Percentiles rank a stretch among this genome's conserved stretches.
Evolutionary conservation across 1,284 basidiomycete genomes (phyloP).

Genomic region (Ceratobasidium sp.): DNA sequence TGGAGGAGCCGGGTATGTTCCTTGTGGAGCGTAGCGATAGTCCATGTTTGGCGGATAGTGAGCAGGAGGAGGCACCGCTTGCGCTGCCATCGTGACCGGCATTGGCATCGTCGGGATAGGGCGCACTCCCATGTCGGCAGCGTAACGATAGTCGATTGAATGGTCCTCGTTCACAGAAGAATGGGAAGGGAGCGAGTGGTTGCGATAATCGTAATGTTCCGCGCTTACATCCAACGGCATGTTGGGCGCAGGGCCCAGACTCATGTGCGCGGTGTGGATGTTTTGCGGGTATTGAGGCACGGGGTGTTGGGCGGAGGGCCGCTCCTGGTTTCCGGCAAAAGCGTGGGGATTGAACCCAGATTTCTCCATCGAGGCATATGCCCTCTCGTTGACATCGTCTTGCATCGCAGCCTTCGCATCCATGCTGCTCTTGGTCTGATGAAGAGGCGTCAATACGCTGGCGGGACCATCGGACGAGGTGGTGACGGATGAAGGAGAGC

Average conservation of each 20-base stretch:
- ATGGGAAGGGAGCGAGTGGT: conserved; percentile 29
- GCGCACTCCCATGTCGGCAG: conserved; percentile 26
- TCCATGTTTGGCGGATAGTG: conserved; percentile 29
- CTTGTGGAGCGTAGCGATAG: conserved; percentile 36
- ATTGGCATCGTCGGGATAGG: conserved; percentile 25
- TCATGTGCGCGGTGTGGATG: conserved; percentile 26
- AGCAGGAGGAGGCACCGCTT: conserved; percentile 23
- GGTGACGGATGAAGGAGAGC: conserved; percentile 36
- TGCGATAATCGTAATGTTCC: conserved; percentile 40
- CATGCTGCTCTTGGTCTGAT: conserved; percentile 35
- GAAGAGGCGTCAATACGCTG: conserved; percentile 35
- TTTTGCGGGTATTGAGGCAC: conserved; percentile 37
- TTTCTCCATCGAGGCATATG: conserved; percentile 34
- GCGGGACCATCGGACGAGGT: conserved; percentile 34
- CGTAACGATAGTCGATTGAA: conserved; percentile 31
- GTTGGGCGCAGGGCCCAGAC: conserved; percentile 35
- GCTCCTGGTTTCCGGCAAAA: conserved; percentile 23
- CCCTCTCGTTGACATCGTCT: conserved; percentile 8
- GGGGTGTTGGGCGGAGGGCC: conserved; percentile 40
- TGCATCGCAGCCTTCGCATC: conserved; percentile 24
- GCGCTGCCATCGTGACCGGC: conserved; percentile 25
- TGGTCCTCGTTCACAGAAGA: conserved; percentile 16
- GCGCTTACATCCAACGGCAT: conserved; percentile 38
- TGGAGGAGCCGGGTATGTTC: conserved; percentile 29
- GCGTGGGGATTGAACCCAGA: background rate